Base-by-base conservation (phyloP, 352 stramenopile genomes). In the Pilasporangium apinafurcum region DNA sequence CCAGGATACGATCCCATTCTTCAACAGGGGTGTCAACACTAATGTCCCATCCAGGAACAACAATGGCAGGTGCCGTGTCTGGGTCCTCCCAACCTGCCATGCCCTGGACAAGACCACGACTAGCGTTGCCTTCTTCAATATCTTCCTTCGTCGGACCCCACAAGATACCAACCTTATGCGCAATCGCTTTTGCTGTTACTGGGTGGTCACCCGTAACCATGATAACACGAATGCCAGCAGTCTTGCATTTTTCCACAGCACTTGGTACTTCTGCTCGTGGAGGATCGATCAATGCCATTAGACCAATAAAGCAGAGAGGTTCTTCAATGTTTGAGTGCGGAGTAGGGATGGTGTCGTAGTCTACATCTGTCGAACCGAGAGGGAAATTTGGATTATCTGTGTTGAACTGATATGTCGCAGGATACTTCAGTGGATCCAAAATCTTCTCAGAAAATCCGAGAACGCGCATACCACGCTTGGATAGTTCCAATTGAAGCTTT, bases 241-340 rank as follows among this genome's bases (percentile, higher is more conserved):
- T 91, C 47, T 97, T 96, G 60, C 86, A 97, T 49, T 96, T 94
- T 6, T 68, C 77, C 10, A 98, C 84, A 2, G 92, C 91, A 24
- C 72, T 64, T 2, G 83, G 77, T 2, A 98, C 92, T 45, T 92
- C 79, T 2, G 72, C 53, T 44, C 95, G 94, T 13, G 95, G 95
- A 7, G 95, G 95, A 56, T 98, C 96, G 48, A 98, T 97, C 27
- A 98, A 74, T 8, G 93, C 92, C 69, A 97, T 97, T 41, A 98
- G 63, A 32, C 95, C 95, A 48, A 98, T 86, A 38, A 98, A 98
- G 26, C 84, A 95, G 36, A 83, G 53, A 1, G 51, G 62, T 50
- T 86, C 76, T 65, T 77, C 83, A 44, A 64, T 88, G 44, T 85
- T 60, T 40, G 56, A 62, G 51, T 79, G 62, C 17, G 65, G 75